Evolutionary conservation across 1,139 yeast genomes (phyloP).

Genomic region (Kurtzmaniella quercitrusa): DNA sequence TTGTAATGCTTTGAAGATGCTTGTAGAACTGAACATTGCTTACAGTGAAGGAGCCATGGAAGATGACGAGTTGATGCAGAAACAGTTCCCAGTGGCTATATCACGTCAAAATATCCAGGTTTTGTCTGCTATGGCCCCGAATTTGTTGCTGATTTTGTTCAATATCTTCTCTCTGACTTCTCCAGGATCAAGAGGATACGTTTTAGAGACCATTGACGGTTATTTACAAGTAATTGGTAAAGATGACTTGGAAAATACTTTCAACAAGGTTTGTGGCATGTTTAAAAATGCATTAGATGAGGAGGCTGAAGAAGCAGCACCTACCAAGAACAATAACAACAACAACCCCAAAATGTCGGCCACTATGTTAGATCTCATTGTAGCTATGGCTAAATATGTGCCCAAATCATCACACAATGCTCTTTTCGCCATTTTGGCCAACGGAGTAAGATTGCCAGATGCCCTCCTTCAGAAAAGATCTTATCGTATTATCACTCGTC

Average conservation of each 20-base stretch:
- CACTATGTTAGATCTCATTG: constrained; percentile 88
- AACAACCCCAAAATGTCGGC: constrained; percentile 51
- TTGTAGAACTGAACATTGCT: constrained; percentile 73
- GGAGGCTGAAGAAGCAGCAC: constrained; percentile 29
- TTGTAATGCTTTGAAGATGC: constrained; percentile 73
- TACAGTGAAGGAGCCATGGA: constrained; percentile 58
- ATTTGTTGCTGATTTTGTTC: constrained; percentile 80
- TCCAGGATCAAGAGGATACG: constrained; percentile 78
- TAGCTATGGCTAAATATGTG: constrained; percentile 79
- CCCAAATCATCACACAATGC: constrained; percentile 70
- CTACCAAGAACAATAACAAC: constrained; percentile 18
- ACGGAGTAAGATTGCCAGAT: constrained; percentile 55
- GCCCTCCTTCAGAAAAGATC: constrained; percentile 85
- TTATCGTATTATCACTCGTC: constrained; percentile 69
- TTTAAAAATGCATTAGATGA: constrained; percentile 73
- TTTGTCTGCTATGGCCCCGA: constrained; percentile 62
- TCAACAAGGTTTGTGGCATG: constrained; percentile 79
- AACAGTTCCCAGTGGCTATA: constrained; percentile 54
- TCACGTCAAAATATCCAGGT: constrained; percentile 58
- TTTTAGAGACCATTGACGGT: constrained; percentile 80
- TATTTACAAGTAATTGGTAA: constrained; percentile 69
- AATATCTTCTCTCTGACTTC: constrained; percentile 86
- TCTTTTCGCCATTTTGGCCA: constrained; percentile 70
- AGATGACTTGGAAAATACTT: constrained; percentile 67
- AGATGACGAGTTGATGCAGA: constrained; percentile 55